Evolutionary conservation across 306 rosid species (phyloP).

Genomic region (Fragaria ananassa): DNA sequence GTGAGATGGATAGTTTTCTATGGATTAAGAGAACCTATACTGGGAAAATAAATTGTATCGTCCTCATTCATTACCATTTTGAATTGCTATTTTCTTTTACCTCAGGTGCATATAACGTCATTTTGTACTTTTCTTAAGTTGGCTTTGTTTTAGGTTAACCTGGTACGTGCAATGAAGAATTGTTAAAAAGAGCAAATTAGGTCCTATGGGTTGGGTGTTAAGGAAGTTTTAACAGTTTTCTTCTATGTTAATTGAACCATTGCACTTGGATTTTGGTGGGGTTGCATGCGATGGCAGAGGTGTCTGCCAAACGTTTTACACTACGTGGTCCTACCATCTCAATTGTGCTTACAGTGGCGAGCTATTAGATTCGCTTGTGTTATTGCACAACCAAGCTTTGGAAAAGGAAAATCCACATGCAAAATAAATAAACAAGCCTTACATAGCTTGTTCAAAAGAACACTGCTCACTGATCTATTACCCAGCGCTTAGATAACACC

Average conservation of each 20-base stretch:
- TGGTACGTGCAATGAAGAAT: background rate
- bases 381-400: background rate
- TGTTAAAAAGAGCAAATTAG: background rate
- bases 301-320: background rate
- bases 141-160: background rate
- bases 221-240: background rate
- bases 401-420: background rate
- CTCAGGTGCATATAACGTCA: background rate
- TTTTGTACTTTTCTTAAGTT: background rate
- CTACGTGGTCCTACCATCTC: background rate
- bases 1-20: background rate
- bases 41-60: background rate
- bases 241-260: background rate
- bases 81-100: background rate
- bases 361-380: background rate
- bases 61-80: background rate
- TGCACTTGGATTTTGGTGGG: background rate
- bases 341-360: background rate
- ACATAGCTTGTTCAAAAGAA: background rate
- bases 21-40: background rate
- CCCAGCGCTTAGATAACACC: background rate
- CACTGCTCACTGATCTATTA: background rate
- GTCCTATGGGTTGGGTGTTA: background rate
- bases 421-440: background rate
- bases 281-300: background rate